These are phyloP conservation scores for Pythium rishiriense DNA, from an alignment of 352 stramenopile genomes.

Conservation along the genomic window DNA sequence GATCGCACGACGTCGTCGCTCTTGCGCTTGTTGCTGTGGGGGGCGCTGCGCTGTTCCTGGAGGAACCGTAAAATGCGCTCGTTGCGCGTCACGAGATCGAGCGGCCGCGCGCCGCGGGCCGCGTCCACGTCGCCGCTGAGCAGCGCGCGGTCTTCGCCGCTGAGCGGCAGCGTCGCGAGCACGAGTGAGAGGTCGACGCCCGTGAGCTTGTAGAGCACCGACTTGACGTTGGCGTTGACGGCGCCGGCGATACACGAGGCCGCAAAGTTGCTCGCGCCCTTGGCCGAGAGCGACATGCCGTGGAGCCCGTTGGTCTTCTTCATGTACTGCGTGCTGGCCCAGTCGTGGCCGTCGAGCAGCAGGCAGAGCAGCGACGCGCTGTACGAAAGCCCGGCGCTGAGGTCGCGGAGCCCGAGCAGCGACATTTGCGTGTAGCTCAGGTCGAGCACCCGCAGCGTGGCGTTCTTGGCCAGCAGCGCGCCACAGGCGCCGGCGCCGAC, in stretches of 20 bases:
- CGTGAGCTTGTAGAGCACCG: constrained; percentile 75
- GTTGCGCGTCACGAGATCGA: constrained; percentile 53
- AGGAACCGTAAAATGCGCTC: constrained; percentile 58
- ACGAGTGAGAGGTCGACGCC: constrained; percentile 68
- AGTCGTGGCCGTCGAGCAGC: constrained; percentile 80
- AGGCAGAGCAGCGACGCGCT: constrained; percentile 67
- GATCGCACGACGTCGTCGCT: constrained; percentile 29
- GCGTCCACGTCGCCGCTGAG: constrained; percentile 11
- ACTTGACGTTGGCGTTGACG: constrained; percentile 66
- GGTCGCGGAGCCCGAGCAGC: constrained; percentile 66
- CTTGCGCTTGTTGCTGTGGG: constrained; percentile 46
- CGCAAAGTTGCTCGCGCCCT: constrained; percentile 71
- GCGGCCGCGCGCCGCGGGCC: background rate
- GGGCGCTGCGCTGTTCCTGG: constrained; percentile 34
- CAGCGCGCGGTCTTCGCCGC: constrained; percentile 1
- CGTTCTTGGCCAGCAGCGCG: constrained; percentile 67
- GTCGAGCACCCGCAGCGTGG: constrained; percentile 71
- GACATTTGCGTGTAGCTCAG: constrained; percentile 84
- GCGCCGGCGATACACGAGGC: constrained; percentile 73
- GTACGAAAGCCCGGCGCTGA: constrained; percentile 67
- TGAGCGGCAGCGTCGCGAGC: constrained; percentile 31
- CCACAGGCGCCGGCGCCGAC: constrained; percentile 65
- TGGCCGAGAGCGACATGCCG: constrained; percentile 59
- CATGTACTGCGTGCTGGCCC: constrained; percentile 84
- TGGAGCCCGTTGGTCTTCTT: constrained; percentile 65